These are phyloP conservation scores for Carpinus fangiana DNA, from an alignment of 306 rosid species.

Conservation along the genomic window DNA sequence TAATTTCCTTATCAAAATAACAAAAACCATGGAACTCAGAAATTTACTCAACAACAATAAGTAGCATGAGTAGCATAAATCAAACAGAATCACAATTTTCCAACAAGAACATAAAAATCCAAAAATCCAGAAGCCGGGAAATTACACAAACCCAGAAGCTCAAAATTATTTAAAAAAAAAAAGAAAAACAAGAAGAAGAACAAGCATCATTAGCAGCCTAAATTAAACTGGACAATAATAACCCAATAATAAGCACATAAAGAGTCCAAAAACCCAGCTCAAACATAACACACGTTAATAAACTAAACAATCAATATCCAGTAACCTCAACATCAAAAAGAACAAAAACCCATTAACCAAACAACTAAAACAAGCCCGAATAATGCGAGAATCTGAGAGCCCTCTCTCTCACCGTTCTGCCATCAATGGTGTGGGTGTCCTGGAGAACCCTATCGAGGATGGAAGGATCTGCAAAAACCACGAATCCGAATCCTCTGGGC, in stretches of 20 bases:
- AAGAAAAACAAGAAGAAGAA: neutral
- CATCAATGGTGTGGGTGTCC: constrained; percentile 84
- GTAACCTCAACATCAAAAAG: neutral
- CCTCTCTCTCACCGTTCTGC: constrained; percentile 63
- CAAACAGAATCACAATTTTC: neutral
- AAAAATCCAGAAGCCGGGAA: neutral
- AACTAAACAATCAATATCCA: neutral
- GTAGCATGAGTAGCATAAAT: neutral
- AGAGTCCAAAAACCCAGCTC: neutral
- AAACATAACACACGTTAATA: neutral
- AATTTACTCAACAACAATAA: neutral
- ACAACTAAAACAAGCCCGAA: neutral
- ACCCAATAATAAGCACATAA: neutral
- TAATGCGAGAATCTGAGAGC: neutral
- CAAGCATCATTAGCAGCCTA: neutral
- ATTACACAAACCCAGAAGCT: neutral
- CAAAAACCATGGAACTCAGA: neutral
- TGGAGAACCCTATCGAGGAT: constrained; percentile 88
- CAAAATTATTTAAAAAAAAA: neutral
- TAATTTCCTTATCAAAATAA: neutral
- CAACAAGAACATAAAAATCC: neutral
- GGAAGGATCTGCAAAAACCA: constrained; percentile 84
- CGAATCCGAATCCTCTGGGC: constrained; percentile 91
- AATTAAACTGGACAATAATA: neutral
- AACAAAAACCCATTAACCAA: neutral